Evolutionary conservation across 1,139 yeast genomes (phyloP).

Genomic region (Scheffersomyces insectosa): DNA sequence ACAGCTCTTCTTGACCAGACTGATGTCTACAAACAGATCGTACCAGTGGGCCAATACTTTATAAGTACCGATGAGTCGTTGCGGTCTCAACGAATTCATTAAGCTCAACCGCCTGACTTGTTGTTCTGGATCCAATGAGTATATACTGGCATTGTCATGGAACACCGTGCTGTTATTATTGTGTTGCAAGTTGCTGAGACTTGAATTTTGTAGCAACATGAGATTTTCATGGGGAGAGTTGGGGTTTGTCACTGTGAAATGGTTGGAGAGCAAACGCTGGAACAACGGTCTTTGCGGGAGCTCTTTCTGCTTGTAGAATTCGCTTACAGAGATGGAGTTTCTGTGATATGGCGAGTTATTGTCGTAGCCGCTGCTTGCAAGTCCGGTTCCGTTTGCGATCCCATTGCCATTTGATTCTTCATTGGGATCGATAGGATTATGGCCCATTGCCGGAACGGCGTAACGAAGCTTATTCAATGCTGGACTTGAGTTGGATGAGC

Average conservation of each 20-base stretch:
- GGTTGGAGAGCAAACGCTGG: conserved; percentile 29
- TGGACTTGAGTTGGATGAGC: neutral
- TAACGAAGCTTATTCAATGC: conserved; percentile 1
- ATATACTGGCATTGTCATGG: conserved; percentile 17
- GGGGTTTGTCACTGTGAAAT: conserved; percentile 35
- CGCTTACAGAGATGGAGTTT: conserved; percentile 9
- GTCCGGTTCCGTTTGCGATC: too few species aligned
- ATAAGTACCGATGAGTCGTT: conserved; percentile 55
- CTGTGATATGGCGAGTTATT: conserved; percentile 4
- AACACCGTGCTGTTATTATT: conserved; percentile 8
- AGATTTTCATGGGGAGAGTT: conserved; percentile 17
- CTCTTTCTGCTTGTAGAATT: neutral
- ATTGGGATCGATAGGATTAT: too few species aligned
- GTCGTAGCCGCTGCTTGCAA: conserved; percentile 2
- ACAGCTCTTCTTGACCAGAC: conserved; percentile 23
- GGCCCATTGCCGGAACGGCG: conserved; percentile 7
- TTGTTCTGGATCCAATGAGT: conserved; percentile 23
- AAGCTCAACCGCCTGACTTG: conserved; percentile 25
- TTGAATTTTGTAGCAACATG: conserved; percentile 4
- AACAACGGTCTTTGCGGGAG: conserved; percentile 22
- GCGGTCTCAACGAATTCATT: conserved; percentile 52
- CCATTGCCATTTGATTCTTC: too few species aligned
- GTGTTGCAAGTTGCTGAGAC: conserved; percentile 7
- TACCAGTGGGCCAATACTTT: conserved; percentile 52
- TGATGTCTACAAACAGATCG: conserved; percentile 21